Conservation (phyloP, 2,329 filamentous ascomycete genomes). For the Stagonosporopsis chrysanthemi region DNA sequence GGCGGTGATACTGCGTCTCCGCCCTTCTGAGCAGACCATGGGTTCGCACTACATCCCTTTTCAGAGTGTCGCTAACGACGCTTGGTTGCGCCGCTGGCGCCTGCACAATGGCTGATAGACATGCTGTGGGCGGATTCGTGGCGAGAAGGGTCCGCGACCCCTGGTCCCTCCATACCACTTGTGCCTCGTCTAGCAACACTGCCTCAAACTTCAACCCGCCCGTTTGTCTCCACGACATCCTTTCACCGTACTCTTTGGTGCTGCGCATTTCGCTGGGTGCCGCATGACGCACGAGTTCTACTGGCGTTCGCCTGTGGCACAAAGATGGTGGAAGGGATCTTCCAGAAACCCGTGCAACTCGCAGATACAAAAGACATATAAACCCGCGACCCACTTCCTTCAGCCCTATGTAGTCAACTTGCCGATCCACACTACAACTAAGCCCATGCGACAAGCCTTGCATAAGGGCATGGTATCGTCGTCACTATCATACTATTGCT, state of each 20-base stretch:
- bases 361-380: constrained; percentile 25
- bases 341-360: constrained; percentile 16
- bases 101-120: constrained; percentile 6
- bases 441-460: constrained; percentile 15
- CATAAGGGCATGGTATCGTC: constrained; percentile 13
- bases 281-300: constrained; percentile 29
- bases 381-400: constrained; percentile 24
- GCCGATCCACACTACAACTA: constrained; percentile 19
- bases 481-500: constrained; percentile 17
- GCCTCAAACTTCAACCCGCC: constrained; percentile 28
- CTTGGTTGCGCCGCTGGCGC: constrained; percentile 10
- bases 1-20: constrained; percentile 1
- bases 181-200: constrained; percentile 18
- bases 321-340: constrained; percentile 17
- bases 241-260: constrained; percentile 19
- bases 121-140: background rate
- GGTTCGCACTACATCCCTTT: constrained; percentile 14
- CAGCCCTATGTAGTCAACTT: constrained; percentile 31
- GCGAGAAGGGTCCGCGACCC: constrained; percentile 3
- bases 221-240: constrained; percentile 1
- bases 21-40: constrained; percentile 3
- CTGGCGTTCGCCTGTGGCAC: constrained; percentile 10
- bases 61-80: constrained; percentile 12
- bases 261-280: constrained; percentile 27
- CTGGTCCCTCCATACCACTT: constrained; percentile 4